Percentiles rank a stretch among this genome's conserved stretches.
phyloP scores from a whole-genome alignment of 345 rosid genomes.

The Corchorus olitorius region DNA sequence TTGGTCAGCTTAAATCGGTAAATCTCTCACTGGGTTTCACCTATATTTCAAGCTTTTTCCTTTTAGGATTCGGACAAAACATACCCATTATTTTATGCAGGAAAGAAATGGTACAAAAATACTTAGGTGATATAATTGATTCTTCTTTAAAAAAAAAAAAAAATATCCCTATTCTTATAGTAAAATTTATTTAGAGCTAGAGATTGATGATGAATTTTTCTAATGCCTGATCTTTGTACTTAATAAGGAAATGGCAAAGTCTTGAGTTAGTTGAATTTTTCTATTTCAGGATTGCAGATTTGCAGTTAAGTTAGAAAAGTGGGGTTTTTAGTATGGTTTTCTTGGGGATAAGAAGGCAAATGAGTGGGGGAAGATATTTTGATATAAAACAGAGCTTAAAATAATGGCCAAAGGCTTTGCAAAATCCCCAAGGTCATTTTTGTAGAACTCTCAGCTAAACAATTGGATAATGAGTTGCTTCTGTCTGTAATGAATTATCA shows the following conservation, averaged over 20 bases:
- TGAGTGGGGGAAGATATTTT: not conserved
- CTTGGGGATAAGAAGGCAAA: not conserved
- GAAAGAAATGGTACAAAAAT: no score
- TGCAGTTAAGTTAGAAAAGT: not conserved
- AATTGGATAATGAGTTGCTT: no score
- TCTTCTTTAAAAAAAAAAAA: no score
- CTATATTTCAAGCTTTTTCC: not conserved
- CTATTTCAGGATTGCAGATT: not conserved
- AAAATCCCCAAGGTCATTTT: not conserved
- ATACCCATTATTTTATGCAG: not conserved
- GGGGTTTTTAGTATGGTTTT: not conserved
- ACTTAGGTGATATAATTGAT: no score
- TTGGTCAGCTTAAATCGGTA: slow-evolving; percentile 66
- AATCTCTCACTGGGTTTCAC: not conserved
- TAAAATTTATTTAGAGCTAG: not conserved
- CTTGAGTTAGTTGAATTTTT: not conserved
- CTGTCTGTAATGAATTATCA: no score
- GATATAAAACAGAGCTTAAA: not conserved
- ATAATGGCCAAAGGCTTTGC: not conserved
- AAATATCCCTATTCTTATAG: not conserved
- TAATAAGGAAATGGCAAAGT: not conserved
- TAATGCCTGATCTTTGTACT: not conserved
- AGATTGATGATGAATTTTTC: not conserved
- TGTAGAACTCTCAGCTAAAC: no score
- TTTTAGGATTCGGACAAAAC: not conserved